These are phyloP conservation scores for Xylaria sp. DNA, from an alignment of 2,329 filamentous ascomycete genomes.

Conservation along the genomic window DNA sequence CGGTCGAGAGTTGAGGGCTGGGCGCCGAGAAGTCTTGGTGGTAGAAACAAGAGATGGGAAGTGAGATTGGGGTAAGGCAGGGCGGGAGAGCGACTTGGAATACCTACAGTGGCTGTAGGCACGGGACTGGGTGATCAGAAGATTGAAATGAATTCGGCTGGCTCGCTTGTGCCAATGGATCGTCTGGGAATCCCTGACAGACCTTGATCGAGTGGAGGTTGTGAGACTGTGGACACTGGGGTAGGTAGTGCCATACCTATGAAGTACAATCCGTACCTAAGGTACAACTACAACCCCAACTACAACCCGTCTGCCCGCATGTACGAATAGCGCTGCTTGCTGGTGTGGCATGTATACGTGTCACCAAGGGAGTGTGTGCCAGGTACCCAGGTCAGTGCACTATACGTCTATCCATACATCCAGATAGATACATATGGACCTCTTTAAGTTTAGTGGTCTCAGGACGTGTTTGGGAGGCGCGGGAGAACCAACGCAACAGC, in stretches of 20 bases:
- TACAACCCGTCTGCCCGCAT: no score
- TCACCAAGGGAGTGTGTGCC: no score
- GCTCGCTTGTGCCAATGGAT: background rate
- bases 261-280: background rate
- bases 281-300: background rate
- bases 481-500: no score
- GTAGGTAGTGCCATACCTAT: background rate
- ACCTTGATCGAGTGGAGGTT: background rate
- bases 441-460: no score
- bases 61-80: slow-evolving; percentile 10
- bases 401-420: no score
- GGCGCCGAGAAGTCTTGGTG: slow-evolving; percentile 44
- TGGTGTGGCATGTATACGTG: no score
- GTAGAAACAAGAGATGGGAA: slow-evolving; percentile 29
- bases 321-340: no score
- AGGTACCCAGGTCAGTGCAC: no score
- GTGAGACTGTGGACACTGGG: background rate
- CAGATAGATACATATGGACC: no score
- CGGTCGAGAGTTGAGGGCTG: slow-evolving; percentile 39
- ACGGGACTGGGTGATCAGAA: background rate
- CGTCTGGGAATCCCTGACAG: background rate
- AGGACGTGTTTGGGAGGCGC: background rate
- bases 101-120: no score
- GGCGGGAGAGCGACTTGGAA: slow-evolving; percentile 17
- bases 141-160: background rate